Conservation (phyloP, 1,284 basidiomycete genomes). For the Pseudozyma sp. region DNA sequence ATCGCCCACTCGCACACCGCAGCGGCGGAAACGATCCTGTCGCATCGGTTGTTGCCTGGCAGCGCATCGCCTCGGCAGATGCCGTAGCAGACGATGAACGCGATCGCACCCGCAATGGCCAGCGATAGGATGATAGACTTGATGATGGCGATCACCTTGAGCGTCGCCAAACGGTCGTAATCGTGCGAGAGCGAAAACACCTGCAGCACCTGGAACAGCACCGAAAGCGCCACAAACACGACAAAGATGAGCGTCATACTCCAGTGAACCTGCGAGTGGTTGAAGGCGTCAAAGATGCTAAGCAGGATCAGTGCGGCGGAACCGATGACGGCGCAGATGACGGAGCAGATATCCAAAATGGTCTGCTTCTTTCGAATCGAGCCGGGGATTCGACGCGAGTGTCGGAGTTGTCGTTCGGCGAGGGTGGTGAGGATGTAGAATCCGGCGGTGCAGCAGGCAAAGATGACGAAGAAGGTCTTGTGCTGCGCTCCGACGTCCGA, state of each 20-base stretch:
- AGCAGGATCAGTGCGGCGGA: constrained; percentile 71
- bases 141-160: constrained; percentile 70
- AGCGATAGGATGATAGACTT: constrained; percentile 70
- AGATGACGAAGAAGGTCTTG: constrained; percentile 62
- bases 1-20: constrained; percentile 67
- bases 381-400: constrained; percentile 71
- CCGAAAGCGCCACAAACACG: constrained; percentile 71
- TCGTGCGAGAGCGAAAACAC: constrained; percentile 69
- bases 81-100: constrained; percentile 71
- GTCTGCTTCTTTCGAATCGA: constrained; percentile 69
- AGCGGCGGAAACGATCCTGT: constrained; percentile 70
- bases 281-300: constrained; percentile 68
- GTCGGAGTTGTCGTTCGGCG: constrained; percentile 71
- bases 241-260: constrained; percentile 72
- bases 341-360: constrained; percentile 69
- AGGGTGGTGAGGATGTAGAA: constrained; percentile 70
- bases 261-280: constrained; percentile 71
- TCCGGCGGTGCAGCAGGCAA: constrained; percentile 47
- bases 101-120: constrained; percentile 70
- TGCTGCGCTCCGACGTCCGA: constrained; percentile 71
- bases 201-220: constrained; percentile 71
- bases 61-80: constrained; percentile 53
- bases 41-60: constrained; percentile 66
- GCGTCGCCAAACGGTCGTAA: constrained; percentile 69
- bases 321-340: constrained; percentile 71